Base-by-base conservation (phyloP, 768 basidiomycete genomes). In the Xerocomellus chrysenteron region DNA sequence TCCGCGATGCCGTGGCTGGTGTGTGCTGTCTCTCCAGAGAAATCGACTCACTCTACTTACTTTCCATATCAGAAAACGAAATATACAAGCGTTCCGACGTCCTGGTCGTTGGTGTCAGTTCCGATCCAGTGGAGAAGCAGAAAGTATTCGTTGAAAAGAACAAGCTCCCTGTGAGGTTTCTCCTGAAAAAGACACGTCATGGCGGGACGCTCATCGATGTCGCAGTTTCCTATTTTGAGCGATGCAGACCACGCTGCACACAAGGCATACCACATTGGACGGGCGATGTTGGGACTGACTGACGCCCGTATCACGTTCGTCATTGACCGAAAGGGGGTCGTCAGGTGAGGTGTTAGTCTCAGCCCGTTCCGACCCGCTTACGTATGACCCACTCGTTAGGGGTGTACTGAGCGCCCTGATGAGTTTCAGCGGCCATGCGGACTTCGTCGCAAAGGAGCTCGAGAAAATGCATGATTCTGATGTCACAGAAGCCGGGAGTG, bases 1-100 rank as follows among this genome's bases (percentile, higher is more conserved):
- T 94, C 71, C 82, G 92, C 26, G 88, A 94, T 74, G 90, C 90
- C 4, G 73, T 90, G 42, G 81, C 76, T 36, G 82, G 88, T 88
- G 55, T 54, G 81, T 68, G 4, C 30, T 24, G 5, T 52, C 45
- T 47, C 49, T 19, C 45, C 19, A 35, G 44, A 58, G 37, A 47
- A 16, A 40, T 55, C 41, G 5, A 3, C 10, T 17, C 13, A 12
- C 17, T 37, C 40, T 33, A 12, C 54, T 55, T 43, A 37, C 32
- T 10, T 9, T 28, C 12, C 30, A 3, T 36, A 36, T 54, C 36
- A 88, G 88, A 84, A 63, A 83, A 84, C 56, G 78, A 84, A 65
- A 76, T 76, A 26, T 93, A 88, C 72, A 83, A 85, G 66, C 74
- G 80, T 41, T 81, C 77, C 32, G 82, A 84, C 35, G 80, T 89